These are phyloP conservation scores for Aureobasidium leucospermi DNA, from an alignment of 2,329 filamentous ascomycete species.

Conservation along the genomic window DNA sequence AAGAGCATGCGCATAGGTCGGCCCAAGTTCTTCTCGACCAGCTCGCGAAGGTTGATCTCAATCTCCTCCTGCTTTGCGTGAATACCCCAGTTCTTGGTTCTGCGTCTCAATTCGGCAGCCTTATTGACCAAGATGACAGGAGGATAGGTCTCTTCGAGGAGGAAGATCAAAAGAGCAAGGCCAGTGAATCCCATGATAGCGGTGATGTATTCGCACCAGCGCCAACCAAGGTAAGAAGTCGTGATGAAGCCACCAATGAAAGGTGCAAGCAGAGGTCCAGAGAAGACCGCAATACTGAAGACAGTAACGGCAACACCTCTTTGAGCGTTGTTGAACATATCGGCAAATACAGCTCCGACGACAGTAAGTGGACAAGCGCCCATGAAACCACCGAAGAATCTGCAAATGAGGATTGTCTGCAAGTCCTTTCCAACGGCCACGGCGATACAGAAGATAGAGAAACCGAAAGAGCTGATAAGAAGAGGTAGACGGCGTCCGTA, in stretches of 20 bases:
- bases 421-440: conserved; percentile 32
- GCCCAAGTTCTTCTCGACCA: conserved; percentile 30
- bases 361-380: conserved; percentile 39
- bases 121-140: conserved; percentile 52
- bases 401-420: conserved; percentile 32
- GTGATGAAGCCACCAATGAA: conserved; percentile 28
- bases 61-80: conserved; percentile 44
- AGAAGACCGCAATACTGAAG: conserved; percentile 31
- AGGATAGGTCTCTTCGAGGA: conserved; percentile 52
- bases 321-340: conserved; percentile 45
- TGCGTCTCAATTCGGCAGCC: conserved; percentile 45
- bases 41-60: conserved; percentile 30
- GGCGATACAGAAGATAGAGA: conserved; percentile 43
- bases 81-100: conserved; percentile 54
- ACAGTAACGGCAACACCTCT: conserved; percentile 27
- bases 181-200: conserved; percentile 50
- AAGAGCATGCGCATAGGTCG: conserved; percentile 41
- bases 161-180: conserved; percentile 42
- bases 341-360: conserved; percentile 46
- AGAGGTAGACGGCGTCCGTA: conserved; percentile 30
- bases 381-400: conserved; percentile 32
- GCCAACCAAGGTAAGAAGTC: conserved; percentile 38
- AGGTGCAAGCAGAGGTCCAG: conserved; percentile 27
- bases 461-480: conserved; percentile 26
- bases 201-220: conserved; percentile 44